Evolutionary conservation across 768 basidiomycete species (phyloP).

Genomic region (Boletus rufocinnamomeus): DNA sequence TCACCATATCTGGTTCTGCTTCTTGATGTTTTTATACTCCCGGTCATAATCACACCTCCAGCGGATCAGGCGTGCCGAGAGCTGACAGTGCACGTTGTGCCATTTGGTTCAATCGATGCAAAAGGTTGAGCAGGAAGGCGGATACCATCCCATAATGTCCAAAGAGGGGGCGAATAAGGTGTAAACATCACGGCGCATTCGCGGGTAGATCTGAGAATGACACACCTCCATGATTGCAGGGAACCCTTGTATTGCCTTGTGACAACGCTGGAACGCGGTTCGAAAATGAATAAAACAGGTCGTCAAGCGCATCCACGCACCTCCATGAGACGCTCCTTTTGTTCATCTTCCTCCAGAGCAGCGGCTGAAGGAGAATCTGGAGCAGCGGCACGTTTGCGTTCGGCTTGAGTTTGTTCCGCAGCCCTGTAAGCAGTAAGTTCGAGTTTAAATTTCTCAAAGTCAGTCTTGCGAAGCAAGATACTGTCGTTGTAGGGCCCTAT

Average conservation of each 20-base stretch:
- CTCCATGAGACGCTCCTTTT: neutral
- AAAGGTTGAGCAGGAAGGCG: neutral
- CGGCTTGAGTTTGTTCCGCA: neutral
- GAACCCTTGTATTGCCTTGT: constrained; percentile 1
- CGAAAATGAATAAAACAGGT: neutral
- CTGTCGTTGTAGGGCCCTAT: constrained; percentile 22
- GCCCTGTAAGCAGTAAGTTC: constrained; percentile 7
- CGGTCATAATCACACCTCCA: constrained; percentile 32
- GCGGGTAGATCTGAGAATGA: neutral
- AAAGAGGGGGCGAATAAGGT: neutral
- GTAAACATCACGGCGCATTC: neutral
- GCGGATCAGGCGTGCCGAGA: constrained; percentile 24
- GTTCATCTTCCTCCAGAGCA: neutral
- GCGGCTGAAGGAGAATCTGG: neutral
- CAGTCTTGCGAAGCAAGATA: constrained; percentile 22
- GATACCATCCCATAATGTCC: neutral
- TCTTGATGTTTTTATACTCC: constrained; percentile 3
- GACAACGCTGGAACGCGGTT: constrained; percentile 9
- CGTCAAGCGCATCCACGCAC: neutral
- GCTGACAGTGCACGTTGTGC: constrained; percentile 4
- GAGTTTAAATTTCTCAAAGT: constrained; percentile 12
- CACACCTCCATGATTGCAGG: constrained; percentile 22
- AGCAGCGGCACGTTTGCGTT: neutral
- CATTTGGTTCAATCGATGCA: neutral
- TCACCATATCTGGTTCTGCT: constrained; percentile 21